Percentiles rank a stretch among this genome's conserved stretches.
Evolutionary conservation across 371 early-diverging fungal species (phyloP).

Genomic region (Syncephalastrum racemosum): DNA sequence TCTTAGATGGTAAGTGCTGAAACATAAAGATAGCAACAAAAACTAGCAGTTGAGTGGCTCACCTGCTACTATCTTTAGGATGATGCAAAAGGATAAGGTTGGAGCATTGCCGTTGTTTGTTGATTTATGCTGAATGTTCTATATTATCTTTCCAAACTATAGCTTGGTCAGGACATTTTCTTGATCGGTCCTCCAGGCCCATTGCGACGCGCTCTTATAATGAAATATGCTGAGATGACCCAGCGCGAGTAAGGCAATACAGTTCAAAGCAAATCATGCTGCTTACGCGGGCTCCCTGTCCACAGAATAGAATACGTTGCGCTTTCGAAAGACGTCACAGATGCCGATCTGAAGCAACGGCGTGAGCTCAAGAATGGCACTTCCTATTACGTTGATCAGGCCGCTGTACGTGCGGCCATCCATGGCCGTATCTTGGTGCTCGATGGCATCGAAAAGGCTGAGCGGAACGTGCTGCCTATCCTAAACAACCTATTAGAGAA

Average conservation of each 20-base stretch:
- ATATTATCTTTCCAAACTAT: slow-evolving; percentile 7
- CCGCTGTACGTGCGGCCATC: slow-evolving; percentile 80
- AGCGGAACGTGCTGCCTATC: slow-evolving; percentile 85
- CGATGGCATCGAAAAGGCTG: slow-evolving; percentile 86
- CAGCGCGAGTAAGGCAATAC: slow-evolving; percentile 42
- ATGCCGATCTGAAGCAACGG: slow-evolving; percentile 83
- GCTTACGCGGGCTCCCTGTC: neutral
- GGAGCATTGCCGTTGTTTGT: neutral
- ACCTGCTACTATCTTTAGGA: slow-evolving; percentile 33
- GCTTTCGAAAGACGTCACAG: slow-evolving; percentile 77
- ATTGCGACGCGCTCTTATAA: slow-evolving; percentile 66
- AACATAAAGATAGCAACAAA: neutral
- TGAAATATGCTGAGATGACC: slow-evolving; percentile 76
- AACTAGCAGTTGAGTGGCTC: neutral
- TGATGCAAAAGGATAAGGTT: slow-evolving; percentile 69
- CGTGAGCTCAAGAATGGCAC: slow-evolving; percentile 75
- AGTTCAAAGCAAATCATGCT: neutral
- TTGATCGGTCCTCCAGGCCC: slow-evolving; percentile 81
- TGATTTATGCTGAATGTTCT: neutral
- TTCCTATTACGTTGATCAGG: slow-evolving; percentile 76
- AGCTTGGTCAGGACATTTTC: slow-evolving; percentile 83
- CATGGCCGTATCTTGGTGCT: slow-evolving; percentile 78
- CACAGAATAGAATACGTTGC: slow-evolving; percentile 74
- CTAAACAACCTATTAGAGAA: slow-evolving; percentile 88
- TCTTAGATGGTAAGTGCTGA: slow-evolving; percentile 55